These are phyloP conservation scores for Phytopythium montanum DNA, from an alignment of 352 stramenopile species.

Conservation along the genomic window DNA sequence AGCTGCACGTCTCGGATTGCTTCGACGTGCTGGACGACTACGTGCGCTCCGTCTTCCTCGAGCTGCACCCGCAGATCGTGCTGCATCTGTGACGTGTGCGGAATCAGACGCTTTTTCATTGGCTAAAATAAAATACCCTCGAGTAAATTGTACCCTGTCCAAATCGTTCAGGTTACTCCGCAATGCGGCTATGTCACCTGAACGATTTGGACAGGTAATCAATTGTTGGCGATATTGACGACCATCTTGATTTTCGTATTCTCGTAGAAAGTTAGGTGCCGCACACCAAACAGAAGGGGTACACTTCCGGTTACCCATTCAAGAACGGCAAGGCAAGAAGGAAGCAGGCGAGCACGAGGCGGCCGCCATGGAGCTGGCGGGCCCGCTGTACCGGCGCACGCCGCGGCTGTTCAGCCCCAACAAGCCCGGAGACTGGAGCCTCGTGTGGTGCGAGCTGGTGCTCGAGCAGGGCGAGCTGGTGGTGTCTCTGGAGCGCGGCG, in stretches of 20 bases:
- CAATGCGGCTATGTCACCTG: no score
- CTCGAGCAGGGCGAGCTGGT: slow-evolving; percentile 61
- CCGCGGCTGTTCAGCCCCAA: slow-evolving; percentile 67
- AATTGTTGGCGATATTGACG: no score
- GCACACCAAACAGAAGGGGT: no score
- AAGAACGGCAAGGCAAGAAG: not conserved
- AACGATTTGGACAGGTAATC: no score
- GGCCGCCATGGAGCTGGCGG: slow-evolving; percentile 49
- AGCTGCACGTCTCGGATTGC: slow-evolving; percentile 59
- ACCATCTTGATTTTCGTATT: no score
- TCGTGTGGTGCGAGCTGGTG: slow-evolving; percentile 74
- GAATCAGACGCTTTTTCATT: no score
- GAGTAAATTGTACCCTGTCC: no score
- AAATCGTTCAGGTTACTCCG: no score
- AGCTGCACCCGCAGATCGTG: slow-evolving; percentile 40
- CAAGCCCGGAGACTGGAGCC: slow-evolving; percentile 72
- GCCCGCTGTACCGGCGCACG: slow-evolving; percentile 66
- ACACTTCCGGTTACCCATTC: no score
- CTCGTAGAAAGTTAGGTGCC: no score
- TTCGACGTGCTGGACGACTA: slow-evolving; percentile 81
- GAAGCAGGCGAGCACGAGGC: no score
- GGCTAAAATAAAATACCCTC: no score
- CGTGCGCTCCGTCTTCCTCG: slow-evolving; percentile 52
- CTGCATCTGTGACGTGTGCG: not conserved
- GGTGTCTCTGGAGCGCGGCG: slow-evolving; percentile 58